Base-by-base conservation (phyloP, 2,329 filamentous ascomycete genomes). In the Ophiostoma piceae region DNA sequence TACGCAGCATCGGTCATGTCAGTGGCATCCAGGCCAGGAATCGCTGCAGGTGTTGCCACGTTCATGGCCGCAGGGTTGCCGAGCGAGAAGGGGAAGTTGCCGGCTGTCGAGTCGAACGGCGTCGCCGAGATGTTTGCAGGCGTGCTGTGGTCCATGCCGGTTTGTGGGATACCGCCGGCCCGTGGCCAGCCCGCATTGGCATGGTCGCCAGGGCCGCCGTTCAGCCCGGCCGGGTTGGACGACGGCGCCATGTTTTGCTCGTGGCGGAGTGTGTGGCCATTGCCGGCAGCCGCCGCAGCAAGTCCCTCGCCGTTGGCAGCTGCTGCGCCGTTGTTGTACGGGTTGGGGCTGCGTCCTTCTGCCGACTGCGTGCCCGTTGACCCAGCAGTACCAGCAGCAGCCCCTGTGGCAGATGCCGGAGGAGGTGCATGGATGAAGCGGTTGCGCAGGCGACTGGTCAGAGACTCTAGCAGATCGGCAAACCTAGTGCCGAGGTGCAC, bases 401-500 rank as follows among this genome's bases (percentile, higher is more conserved):
- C 39, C 3, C n/a, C 19, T 1, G 51, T 11, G 2, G 51, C 2
- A 3, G 51, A 26, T 57, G 75, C 79, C 71, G 82, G 79, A 4
- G 82, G 82, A 6, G 87, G 85, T 73, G 80, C 89, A 79, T 83
- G 91, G 77, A 87, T 92, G 75, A 95, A 92, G 7, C 90, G 86
- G 74, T 89, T 88, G 69, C 91, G 86, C 72, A 94, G 83, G 32
- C 91, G 85, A 71, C 89, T 88, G 0, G 90, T 93, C 57, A 95
- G 80, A 1, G 89, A 91, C 75, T 93, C 89, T n/a, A 94, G 85
- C 66, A 94, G 84, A 75, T 94, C 91, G 22, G 92, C 91, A 75
- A 95, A 95, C 8, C 91, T 87, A 71, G 91, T 92, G n/a, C 90
- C 91, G 4, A 95, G 84, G 77, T 95, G 92, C 8, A 94, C 91